These are phyloP conservation scores for Aspergillus candidus DNA, from an alignment of 2,329 filamentous ascomycete species.

Conservation along the genomic window DNA sequence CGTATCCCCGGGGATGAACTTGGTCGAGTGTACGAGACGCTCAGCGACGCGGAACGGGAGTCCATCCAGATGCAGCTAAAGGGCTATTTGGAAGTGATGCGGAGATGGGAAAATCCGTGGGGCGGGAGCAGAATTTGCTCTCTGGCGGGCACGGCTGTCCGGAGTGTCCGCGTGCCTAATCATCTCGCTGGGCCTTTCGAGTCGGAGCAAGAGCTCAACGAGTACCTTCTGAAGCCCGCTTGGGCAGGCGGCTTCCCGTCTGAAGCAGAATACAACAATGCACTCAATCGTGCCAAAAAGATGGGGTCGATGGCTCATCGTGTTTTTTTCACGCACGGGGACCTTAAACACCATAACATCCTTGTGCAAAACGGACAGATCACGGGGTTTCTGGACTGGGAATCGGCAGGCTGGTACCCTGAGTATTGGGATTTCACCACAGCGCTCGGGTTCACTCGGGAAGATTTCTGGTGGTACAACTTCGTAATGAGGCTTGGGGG, in stretches of 20 bases:
- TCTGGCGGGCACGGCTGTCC: constrained; percentile 21
- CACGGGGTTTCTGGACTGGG: constrained; percentile 10
- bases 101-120: constrained; percentile 24
- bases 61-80: constrained; percentile 26
- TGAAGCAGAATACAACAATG: constrained; percentile 17
- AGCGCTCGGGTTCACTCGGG: constrained; percentile 6
- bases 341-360: constrained; percentile 18
- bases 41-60: constrained; percentile 22
- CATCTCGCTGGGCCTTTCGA: constrained; percentile 23
- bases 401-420: constrained; percentile 6
- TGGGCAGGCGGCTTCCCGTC: constrained; percentile 19
- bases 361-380: constrained; percentile 14
- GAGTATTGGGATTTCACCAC: constrained; percentile 14
- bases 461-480: constrained; percentile 16
- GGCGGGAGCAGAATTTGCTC: constrained; percentile 24
- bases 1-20: constrained; percentile 30
- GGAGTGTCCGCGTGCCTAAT: constrained; percentile 23
- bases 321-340: constrained; percentile 15
- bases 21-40: constrained; percentile 23
- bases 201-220: constrained; percentile 24
- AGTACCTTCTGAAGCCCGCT: constrained; percentile 20
- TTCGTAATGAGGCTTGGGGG: constrained; percentile 15
- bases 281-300: constrained; percentile 12
- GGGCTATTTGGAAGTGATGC: constrained; percentile 26
- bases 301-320: constrained; percentile 17